Evolutionary conservation across 106 monocot species (phyloP), one percentile per base, ranked within the genome.

Genomic region (Apostasia ramifera): DNA sequence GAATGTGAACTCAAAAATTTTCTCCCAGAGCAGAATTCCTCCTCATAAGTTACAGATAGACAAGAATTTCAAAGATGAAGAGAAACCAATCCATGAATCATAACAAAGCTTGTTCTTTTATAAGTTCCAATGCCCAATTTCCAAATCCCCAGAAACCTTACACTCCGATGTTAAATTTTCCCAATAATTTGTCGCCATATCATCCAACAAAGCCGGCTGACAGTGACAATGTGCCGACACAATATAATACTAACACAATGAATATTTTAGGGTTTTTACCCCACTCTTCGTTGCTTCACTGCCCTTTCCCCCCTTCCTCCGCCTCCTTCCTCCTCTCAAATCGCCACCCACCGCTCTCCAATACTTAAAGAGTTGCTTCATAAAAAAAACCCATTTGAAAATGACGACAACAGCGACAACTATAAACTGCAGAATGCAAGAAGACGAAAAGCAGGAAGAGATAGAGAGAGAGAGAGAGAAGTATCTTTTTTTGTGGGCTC

Each of bases 171-270:
- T 37, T 57, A 15, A 57, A n/a, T 15, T 37, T 38, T 26, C n/a
- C 39, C 59, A 40, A 59, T 40, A 59, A 40, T 59, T 59, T 59
- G 37, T 40, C 59, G 8, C 8, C 11, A 59, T 8, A 26, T 38
- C 59, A 59, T 8, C 59, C 37, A 8, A 59, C 12, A 58, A 58
- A 37, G 58, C 58, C 58, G 58, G 58, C 58, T 44, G 81, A 84
- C n/a, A 55, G 81, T 57, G 83, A 83, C 83, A 10, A 65, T 40
- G 69, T 73, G 86, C 86, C 82, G 76, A 86, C 79, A 49, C 66
- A 57, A 9, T 67, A 48, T 8, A 5, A 59, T 40, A 42, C 39
- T 55, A 59, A 59, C 6, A 59, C 37, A 59, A 50, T 50, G 8
- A 52, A 9, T 43, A 47, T 53, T 58, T 26, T 26, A 26, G 26